Evolutionary conservation across 306 rosid species (phyloP), one percentile per base, ranked within the genome.

Genomic region (Pyrus betulifolia): DNA sequence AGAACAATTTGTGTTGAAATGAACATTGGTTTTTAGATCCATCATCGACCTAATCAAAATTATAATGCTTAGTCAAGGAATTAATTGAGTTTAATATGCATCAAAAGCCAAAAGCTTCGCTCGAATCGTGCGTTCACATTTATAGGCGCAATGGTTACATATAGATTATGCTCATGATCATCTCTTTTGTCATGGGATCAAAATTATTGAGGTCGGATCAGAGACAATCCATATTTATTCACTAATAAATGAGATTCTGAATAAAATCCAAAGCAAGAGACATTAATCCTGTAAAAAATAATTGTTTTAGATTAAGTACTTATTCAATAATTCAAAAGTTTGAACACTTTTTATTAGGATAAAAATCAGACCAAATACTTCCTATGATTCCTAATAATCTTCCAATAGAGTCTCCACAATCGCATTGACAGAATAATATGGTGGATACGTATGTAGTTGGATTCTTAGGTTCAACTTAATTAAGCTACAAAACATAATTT

Each of bases 21-120:
- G 28, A 76, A 67, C 78, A 42, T 72, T 58, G 69, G 60, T 66
- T 76, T 79, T 70, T 65, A 69, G 76, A 87, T 84, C 81, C 21
- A 8, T 78, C 52, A 61, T 76, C 61, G 80, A 76, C 60, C 78
- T 74, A 70, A 82, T 74, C 78, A 84, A 86, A 74, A 17, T 31
- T 72, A 18, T 31, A 75, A 44, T 46, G 81, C 78, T 75, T 57
- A 66, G 86, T 72, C 61, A 45, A 74, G 61, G 30, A 46, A 60
- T 33, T 28, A 42, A 84, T 74, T 70, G 74, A 67, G 72, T 71
- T 45, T 65, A 82, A 71, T 73, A 57, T 38, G 72, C 60, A 72
- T 52, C 82, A 77, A 81, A 85, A 84, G 87, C 89, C 92, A 72
- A 74, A 87, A 84, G 71, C 33, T 83, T 81, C 74, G 79, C 82